Percentiles rank a stretch among this genome's conserved stretches.
Evolutionary conservation across 306 rosid species (phyloP).

Genomic region (Dryas drummondii): DNA sequence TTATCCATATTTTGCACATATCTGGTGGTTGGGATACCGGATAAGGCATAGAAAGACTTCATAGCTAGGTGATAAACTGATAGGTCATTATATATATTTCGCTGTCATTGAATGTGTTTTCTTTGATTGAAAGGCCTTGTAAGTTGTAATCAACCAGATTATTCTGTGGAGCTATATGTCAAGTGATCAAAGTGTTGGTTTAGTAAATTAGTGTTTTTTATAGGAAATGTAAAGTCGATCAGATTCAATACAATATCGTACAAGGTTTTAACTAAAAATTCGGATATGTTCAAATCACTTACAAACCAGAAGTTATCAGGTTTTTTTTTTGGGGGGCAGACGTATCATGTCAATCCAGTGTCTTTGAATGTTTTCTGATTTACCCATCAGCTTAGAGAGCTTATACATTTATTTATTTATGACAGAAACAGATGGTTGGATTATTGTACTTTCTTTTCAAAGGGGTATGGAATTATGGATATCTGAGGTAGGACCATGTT

Average conservation of each 20-base stretch:
- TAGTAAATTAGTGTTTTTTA: background rate
- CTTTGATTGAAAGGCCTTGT: background rate
- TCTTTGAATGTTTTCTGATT: background rate
- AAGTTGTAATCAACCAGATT: background rate
- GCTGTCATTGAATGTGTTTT: constrained; percentile 13
- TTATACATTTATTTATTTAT: background rate
- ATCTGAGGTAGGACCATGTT: constrained; percentile 14
- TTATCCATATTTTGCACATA: constrained; percentile 24
- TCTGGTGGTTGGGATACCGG: constrained; percentile 36
- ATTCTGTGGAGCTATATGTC: too few relatives aligned
- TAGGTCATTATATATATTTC: background rate
- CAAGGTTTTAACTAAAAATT: background rate
- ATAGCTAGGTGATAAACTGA: background rate
- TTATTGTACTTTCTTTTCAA: constrained; percentile 6
- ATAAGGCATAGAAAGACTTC: constrained; percentile 23
- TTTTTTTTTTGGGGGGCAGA: too few relatives aligned
- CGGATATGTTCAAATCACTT: too few relatives aligned
- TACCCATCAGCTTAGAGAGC: background rate
- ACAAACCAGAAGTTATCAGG: too few relatives aligned
- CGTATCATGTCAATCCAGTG: background rate
- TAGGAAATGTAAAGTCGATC: background rate
- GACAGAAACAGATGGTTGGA: constrained; percentile 7
- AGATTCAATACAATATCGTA: background rate
- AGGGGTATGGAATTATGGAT: background rate
- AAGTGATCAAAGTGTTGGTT: background rate